Base-by-base conservation (phyloP, 106 monocot genomes). In the Vanilla planifolia region DNA sequence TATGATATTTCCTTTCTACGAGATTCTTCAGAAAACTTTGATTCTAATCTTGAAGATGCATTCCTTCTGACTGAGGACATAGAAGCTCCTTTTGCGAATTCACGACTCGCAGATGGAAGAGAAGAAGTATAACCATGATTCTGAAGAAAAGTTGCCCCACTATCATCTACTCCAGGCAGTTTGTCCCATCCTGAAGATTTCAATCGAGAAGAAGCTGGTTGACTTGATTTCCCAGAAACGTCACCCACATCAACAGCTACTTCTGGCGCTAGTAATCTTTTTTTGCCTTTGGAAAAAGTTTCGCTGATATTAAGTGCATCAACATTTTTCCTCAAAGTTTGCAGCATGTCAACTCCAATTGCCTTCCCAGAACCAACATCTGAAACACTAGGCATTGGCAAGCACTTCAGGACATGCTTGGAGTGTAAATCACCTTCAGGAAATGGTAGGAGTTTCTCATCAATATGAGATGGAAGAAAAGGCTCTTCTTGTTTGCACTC, bases 101-200 rank as follows among this genome's bases (percentile, higher is more conserved):
- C 72, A 61, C 43, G 44, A 48, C 22, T 41, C 22, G 26, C 35
- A 33, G 28, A 53, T 36, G 47, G 11, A 37, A 33, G 51, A 0
- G 42, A 48, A 41, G 68, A 52, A 56, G 48, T 33, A 56, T 15
- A 25, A 60, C 10, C 16, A 33, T 14, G 21, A 68, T 64, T 43
- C 10, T 26, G 47, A 30, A 20, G 41, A 63, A 36, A 24, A 67
- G 57, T 8, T 33, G 6, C 44, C n/a, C n/a, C n/a, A 65, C 64
- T 33, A 44, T 9, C 51, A 25, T 28, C 29, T 36, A 29, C 37
- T 68, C 75, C 69, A 48, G 89, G 94, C 52, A 83, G 60, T 29
- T 20, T 57, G 79, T 89, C 89, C 94, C 94, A 96, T 60, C 86
- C 89, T 29, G 90, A 77, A 4, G 63, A 43, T 60, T 79, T 89